These are phyloP conservation scores for Avena sativa DNA, from an alignment of 176 grass and related monocot genomes.

Conservation along the genomic window DNA sequence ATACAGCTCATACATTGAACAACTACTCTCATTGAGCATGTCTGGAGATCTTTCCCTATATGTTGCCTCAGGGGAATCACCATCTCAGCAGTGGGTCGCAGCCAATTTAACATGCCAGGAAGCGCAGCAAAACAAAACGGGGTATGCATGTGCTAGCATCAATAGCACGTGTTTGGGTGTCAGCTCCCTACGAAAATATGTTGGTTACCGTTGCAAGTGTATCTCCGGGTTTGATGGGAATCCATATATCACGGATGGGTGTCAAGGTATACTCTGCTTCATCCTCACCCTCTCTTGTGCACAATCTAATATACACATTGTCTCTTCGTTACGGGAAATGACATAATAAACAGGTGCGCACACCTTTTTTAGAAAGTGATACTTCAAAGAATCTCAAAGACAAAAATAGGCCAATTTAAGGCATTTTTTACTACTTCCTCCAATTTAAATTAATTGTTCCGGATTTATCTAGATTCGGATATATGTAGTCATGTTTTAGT, in stretches of 20 bases:
- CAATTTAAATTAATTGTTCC: too few species aligned
- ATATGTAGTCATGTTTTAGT: too few species aligned
- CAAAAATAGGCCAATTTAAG: background rate
- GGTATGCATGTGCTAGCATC: conserved; percentile 30
- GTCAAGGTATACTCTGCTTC: background rate
- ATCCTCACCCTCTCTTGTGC: background rate
- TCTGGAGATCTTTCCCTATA: background rate
- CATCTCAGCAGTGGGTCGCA: conserved; percentile 6
- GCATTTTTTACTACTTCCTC: too few species aligned
- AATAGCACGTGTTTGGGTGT: conserved; percentile 21
- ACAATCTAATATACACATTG: background rate
- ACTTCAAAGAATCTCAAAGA: background rate
- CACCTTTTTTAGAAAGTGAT: background rate
- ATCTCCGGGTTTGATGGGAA: background rate
- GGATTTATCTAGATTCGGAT: too few species aligned
- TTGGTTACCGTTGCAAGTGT: conserved; percentile 18
- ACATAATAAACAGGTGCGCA: background rate
- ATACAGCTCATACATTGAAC: background rate
- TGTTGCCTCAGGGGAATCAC: background rate
- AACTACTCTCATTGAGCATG: background rate
- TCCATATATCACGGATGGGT: background rate
- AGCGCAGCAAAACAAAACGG: background rate
- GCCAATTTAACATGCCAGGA: conserved; percentile 28
- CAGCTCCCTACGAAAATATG: background rate
- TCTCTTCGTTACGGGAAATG: background rate